A percentile compares a stretch with the other conserved stretches of the same genome.
These are phyloP conservation scores for Ehretia macrophylla DNA, from an alignment of 257 asterid species.

Conservation along the genomic window DNA sequence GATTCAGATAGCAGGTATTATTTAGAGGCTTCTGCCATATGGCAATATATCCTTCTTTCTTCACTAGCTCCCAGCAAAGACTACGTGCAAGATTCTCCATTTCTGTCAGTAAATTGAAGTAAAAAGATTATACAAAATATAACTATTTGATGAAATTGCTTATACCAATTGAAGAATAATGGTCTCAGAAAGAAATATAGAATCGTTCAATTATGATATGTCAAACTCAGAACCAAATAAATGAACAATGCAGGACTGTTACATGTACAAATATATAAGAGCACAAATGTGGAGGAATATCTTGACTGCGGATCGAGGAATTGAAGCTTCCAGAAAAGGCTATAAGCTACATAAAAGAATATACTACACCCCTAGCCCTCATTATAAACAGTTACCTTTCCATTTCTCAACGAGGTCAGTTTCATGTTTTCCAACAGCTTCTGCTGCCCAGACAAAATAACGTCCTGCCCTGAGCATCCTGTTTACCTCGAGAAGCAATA, in stretches of 20 bases:
- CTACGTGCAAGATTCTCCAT: slow-evolving; percentile 79
- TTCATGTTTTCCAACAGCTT: slow-evolving; percentile 91
- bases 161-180: neutral
- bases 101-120: slow-evolving; percentile 37
- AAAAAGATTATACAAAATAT: neutral
- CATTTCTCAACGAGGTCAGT: slow-evolving; percentile 72
- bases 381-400: slow-evolving; percentile 52
- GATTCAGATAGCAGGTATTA: slow-evolving; percentile 81
- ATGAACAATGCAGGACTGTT: no score
- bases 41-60: slow-evolving; percentile 85
- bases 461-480: slow-evolving; percentile 96
- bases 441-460: slow-evolving; percentile 95
- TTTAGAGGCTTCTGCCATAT: slow-evolving; percentile 86
- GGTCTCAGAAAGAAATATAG: neutral
- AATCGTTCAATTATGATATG: neutral
- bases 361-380: neutral
- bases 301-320: no score
- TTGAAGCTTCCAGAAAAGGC: no score
- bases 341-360: no score
- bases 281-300: no score
- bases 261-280: no score
- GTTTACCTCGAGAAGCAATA: slow-evolving; percentile 86
- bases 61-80: slow-evolving; percentile 88
- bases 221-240: no score
- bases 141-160: neutral